Conservation (phyloP, 805 yeast genomes). For the Yueomyces sp. region DNA sequence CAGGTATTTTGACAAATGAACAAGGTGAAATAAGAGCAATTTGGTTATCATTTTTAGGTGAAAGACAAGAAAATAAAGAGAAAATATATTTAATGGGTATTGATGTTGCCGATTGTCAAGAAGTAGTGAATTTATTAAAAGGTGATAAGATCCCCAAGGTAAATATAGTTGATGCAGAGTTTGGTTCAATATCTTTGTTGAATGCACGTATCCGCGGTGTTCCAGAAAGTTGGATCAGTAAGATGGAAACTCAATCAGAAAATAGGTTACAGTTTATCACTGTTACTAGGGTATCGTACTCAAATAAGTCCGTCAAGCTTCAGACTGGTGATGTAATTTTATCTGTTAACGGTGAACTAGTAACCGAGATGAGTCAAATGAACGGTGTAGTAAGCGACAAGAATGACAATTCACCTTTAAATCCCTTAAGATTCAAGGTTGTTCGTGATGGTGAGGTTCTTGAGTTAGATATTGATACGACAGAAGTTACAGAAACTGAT, state of each 20-base stretch:
- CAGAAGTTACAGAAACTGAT: conserved; percentile 46
- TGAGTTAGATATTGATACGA: conserved; percentile 50
- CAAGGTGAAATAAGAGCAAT: conserved; percentile 74
- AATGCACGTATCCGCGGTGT: conserved; percentile 83
- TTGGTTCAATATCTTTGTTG: conserved; percentile 50
- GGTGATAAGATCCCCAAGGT: conserved; percentile 38
- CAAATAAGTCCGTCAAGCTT: conserved; percentile 25
- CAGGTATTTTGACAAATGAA: conserved; percentile 66
- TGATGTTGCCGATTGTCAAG: conserved; percentile 52
- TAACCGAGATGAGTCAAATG: conserved; percentile 56
- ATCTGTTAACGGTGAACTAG: conserved; percentile 50
- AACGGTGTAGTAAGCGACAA: conserved; percentile 30
- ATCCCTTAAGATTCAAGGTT: conserved; percentile 35
- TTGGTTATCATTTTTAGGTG: conserved; percentile 80
- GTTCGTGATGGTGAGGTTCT: conserved; percentile 59
- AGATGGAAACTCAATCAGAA: conserved; percentile 45
- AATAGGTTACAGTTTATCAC: conserved; percentile 64
- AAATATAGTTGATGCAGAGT: conserved; percentile 69
- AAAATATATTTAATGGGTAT: conserved; percentile 60
- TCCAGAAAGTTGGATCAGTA: conserved; percentile 66
- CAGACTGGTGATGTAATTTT: conserved; percentile 66
- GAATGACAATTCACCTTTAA: conserved; percentile 24
- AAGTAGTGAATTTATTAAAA: conserved; percentile 43
- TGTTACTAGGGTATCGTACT: conserved; percentile 53
- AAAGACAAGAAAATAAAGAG: conserved; percentile 47